These are phyloP conservation scores for Plasmodium vivax DNA, from an alignment of 169 alveolate species.

Conservation along the genomic window DNA sequence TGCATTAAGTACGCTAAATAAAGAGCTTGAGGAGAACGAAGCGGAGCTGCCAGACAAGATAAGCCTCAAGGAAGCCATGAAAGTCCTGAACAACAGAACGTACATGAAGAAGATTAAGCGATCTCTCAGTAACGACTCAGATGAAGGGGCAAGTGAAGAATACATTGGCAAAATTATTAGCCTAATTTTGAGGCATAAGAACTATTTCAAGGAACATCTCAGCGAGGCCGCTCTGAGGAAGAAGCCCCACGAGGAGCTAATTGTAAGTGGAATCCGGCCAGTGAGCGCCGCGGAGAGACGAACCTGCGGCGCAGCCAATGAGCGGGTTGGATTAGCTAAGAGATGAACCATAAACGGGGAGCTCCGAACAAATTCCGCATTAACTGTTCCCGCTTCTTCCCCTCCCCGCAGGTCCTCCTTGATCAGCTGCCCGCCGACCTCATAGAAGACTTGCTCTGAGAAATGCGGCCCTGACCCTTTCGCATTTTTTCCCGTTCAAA, in stretches of 20 bases:
- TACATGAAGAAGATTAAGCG: slow-evolving; percentile 44
- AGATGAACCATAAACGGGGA: not conserved
- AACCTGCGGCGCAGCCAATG: not conserved
- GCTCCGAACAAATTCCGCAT: not conserved
- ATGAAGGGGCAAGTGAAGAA: slow-evolving; percentile 6
- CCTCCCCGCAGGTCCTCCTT: not conserved
- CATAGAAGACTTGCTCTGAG: not conserved
- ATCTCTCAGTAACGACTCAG: slow-evolving; percentile 4
- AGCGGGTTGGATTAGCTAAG: not conserved
- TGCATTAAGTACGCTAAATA: slow-evolving; percentile 22
- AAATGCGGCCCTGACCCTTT: not conserved
- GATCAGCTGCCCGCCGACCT: slow-evolving; percentile 5
- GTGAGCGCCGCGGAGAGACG: not conserved
- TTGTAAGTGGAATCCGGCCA: not conserved
- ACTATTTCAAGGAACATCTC: slow-evolving; percentile 11
- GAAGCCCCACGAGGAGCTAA: slow-evolving; percentile 62
- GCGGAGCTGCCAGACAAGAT: slow-evolving; percentile 51
- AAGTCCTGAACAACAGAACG: slow-evolving; percentile 29
- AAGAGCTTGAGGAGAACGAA: slow-evolving; percentile 34
- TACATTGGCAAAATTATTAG: slow-evolving; percentile 57
- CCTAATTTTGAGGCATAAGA: slow-evolving; percentile 25
- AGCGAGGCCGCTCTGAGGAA: slow-evolving; percentile 41
- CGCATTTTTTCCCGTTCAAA: not conserved
- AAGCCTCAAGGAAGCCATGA: slow-evolving; percentile 70
- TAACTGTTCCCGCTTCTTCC: not conserved